Base-by-base conservation (phyloP, 768 basidiomycete genomes). In the Termitomyces titanicus region DNA sequence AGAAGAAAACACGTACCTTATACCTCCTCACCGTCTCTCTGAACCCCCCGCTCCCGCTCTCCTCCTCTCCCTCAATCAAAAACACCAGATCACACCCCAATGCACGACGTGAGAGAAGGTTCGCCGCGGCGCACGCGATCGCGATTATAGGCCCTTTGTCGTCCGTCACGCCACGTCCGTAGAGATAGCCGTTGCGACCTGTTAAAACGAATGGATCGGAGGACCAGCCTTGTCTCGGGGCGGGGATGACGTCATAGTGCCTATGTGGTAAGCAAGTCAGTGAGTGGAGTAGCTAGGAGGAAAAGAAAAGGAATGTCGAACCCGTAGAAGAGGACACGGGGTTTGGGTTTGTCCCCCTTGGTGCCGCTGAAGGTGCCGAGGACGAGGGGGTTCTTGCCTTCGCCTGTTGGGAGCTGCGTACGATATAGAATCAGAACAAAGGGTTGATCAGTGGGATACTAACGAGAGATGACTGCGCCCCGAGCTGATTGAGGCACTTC, bases 131-230 rank as follows among this genome's bases (percentile, higher is more conserved):
- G 61, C 85, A 92, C 0, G 96, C 97, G 15, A 86, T 80, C 1
- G 95, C 94, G 57, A 98, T 79, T 44, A 97, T 87, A 0, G 97
- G 97, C 0, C 96, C 97, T 66, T 99, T 98, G 75, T 99, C 86
- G 63, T 99, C 97, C 1, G 92, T 89, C 1, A 91, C 88, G 3
- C 97, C 93, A 43, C 91, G 84, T 20, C 95, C 96, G 63, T 94
- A 94, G 0, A 95, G 73, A 64, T 90, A 94, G 0, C 94, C 94
- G 62, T 98, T 94, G 11, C 84, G 80, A 2, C 94, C 94, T 0
- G 81, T 81, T 58, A 98, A 71, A 7, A 73, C 76, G 72, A 93
- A 99, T 0, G 97, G 96, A 55, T 93, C 85, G 1, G 88, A 85
- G 20, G 78, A 71, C 96, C 96, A 98, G 12, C 86, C 83, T 6